phyloP scores from a whole-genome alignment of 495 filamentous ascomycete species.

The Lasiosphaeria ovina region DNA sequence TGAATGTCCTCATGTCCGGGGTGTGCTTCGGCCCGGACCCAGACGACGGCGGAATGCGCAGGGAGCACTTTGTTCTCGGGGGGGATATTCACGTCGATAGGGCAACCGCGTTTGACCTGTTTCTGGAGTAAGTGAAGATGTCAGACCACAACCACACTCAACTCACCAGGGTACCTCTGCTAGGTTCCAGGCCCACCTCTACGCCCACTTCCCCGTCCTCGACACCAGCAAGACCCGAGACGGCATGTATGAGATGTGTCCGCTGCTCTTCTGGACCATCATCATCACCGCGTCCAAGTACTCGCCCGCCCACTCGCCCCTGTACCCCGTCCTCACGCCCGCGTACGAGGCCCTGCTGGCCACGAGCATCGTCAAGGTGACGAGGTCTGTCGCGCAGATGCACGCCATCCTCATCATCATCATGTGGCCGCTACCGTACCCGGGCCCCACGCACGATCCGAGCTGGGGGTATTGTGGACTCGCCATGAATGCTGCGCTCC shows the following conservation, averaged over 20 bases:
- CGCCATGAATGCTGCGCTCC: neutral
- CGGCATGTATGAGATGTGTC: neutral
- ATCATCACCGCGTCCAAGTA: conserved; percentile 1
- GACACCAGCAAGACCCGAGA: conserved; percentile 1
- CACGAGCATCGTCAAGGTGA: neutral
- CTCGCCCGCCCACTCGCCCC: neutral
- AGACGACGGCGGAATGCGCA: neutral
- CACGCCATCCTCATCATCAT: neutral
- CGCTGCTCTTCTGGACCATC: neutral
- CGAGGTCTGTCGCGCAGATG: neutral
- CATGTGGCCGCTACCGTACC: neutral
- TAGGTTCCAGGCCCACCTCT: neutral
- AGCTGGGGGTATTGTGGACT: neutral
- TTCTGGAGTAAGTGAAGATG: neutral
- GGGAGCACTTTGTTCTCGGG: neutral
- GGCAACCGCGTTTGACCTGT: neutral
- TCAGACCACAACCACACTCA: neutral
- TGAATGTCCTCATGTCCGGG: neutral
- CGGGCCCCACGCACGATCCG: neutral
- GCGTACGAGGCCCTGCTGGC: neutral
- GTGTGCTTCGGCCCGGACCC: neutral
- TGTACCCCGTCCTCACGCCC: neutral
- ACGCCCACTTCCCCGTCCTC: neutral
- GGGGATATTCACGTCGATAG: neutral
- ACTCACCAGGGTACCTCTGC: too few relatives aligned